Conservation (phyloP, 2,329 filamentous ascomycete species). For the Nemania bipapillata region DNA sequence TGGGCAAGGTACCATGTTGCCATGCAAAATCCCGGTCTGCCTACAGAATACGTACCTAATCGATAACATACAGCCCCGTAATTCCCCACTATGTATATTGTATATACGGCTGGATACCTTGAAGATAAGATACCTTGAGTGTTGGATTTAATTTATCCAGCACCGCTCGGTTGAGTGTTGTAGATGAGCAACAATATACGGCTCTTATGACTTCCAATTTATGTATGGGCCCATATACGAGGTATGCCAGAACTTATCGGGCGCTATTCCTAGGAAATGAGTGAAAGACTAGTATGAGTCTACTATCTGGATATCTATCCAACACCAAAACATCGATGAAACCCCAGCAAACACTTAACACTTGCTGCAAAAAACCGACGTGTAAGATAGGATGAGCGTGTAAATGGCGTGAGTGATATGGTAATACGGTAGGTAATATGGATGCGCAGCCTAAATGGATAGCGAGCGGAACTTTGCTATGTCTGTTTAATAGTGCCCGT, state of each 20-base stretch:
- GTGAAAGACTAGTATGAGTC: background rate
- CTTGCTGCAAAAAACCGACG: background rate
- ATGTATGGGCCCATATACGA: background rate
- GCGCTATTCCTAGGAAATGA: background rate
- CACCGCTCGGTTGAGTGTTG: background rate
- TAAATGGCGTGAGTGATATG: background rate
- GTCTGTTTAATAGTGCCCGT: background rate
- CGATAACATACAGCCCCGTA: background rate
- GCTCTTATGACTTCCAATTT: conserved; percentile 4
- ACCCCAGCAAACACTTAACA: too few relatives aligned
- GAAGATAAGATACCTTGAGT: background rate
- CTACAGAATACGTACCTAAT: background rate
- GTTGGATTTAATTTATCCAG: background rate
- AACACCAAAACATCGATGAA: too few relatives aligned
- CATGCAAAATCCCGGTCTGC: conserved; percentile 6
- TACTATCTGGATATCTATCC: background rate
- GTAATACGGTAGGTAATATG: background rate
- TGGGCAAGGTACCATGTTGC: conserved; percentile 17
- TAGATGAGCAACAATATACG: conserved; percentile 12
- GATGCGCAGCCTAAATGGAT: background rate
- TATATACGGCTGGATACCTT: too few relatives aligned
- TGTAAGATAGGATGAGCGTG: background rate
- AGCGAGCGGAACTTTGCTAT: background rate
- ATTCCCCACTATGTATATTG: too few relatives aligned
- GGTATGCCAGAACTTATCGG: background rate